Base-by-base conservation (phyloP, 2,329 filamentous ascomycete species). In the Cladosporium sp. region DNA sequence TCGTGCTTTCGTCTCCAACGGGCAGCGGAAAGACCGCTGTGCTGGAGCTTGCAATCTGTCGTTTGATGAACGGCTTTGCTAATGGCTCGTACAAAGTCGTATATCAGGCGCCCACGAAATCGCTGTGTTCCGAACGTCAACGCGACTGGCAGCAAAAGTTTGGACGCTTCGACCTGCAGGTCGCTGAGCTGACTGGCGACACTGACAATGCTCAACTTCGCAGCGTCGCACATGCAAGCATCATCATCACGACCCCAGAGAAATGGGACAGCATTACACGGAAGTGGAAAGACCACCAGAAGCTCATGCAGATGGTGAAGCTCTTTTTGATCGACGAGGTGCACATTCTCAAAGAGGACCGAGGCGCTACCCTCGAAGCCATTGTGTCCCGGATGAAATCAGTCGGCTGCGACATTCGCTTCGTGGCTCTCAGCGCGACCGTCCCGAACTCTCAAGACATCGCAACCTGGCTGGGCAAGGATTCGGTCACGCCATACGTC, bases 231-330 rank as follows among this genome's bases (percentile, higher is more conserved):
- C 83, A 79, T 64, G 90, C 90, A 3, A 86, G 86, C 47, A 89
- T 96, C 61, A 93, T 96, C 63, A 81, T 95, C 61, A 94, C 91
- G 0, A 96, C 90, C 0, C 90, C 91, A 0, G 90, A 96, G 72
- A 95, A 95, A 68, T 95, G 90, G 90, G 90, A 96, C 68, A 93
- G 89, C 59, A 86, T 94, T 70, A 95, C 91, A 0, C 80, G 90
- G 17, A 92, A 90, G 68, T 95, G 91, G 91, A 85, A 86, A 64
- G 90, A 95, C 64, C 88, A 95, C 65, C 80, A 81, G 53, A 88
- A 80, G 62, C 75, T 95, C 17, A 83, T 95, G 72, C 82, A 87
- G 58, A 78, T 92, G 61, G 83, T 95, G 45, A 89, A 87, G 60
- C 75, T 96, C 0, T 90, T 94, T 61, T 79, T 96, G 19, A 91